A percentile compares a stretch with the other conserved stretches of the same genome.
phyloP scores from a whole-genome alignment of 192 early-diverging fungal species.

The Umbelopsis ramanniana region DNA sequence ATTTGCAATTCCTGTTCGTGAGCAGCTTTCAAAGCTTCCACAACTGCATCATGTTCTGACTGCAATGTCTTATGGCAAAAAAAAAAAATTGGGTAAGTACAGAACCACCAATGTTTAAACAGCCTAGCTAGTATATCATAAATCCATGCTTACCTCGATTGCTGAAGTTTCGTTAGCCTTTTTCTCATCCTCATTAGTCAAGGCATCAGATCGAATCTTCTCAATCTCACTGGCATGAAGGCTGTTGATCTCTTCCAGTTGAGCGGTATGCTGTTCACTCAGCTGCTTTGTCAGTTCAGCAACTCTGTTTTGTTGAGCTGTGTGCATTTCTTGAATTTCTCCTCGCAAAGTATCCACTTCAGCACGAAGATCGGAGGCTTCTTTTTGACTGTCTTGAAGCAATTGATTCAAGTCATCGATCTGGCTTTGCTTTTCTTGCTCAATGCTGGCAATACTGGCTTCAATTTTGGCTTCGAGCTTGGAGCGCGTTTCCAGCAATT shows the following conservation, averaged over 20 bases:
- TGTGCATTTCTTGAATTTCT: constrained; percentile 1
- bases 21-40: background rate
- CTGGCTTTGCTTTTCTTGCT: background rate
- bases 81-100: no score
- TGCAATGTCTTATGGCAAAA: background rate
- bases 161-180: background rate
- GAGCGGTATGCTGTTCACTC: background rate
- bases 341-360: constrained; percentile 16
- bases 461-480: constrained; percentile 4
- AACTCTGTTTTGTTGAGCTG: constrained; percentile 8
- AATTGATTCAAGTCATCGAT: background rate
- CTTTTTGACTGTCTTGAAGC: background rate
- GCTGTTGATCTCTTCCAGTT: constrained; percentile 14
- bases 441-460: background rate
- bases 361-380: background rate
- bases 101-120: no score
- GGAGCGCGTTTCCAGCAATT: background rate
- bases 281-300: constrained; percentile 11
- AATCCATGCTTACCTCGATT: background rate
- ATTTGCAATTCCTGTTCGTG: background rate
- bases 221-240: constrained; percentile 4
- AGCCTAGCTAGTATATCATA: background rate
- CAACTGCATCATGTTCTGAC: background rate
- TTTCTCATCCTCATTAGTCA: background rate
- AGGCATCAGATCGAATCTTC: background rate